These are phyloP conservation scores for Graphium sp. DNA, from an alignment of 2,329 filamentous ascomycete species.

Conservation along the genomic window DNA sequence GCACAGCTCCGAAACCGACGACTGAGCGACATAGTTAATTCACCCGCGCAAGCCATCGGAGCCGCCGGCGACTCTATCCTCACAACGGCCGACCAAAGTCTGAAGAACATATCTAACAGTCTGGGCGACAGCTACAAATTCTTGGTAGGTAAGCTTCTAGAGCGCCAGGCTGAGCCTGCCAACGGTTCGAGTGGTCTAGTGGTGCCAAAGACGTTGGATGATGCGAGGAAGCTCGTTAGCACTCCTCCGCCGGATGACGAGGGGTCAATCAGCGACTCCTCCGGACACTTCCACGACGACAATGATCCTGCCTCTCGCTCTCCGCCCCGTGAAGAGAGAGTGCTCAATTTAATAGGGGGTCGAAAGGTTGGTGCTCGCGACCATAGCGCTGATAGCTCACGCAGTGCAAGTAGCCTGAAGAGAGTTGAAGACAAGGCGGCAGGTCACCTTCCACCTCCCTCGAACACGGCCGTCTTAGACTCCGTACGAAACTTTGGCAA, in stretches of 20 bases:
- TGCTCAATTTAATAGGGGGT: slow-evolving; percentile 57
- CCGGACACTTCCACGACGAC: slow-evolving; percentile 25
- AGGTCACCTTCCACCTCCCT: slow-evolving; percentile 8
- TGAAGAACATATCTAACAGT: slow-evolving; percentile 84
- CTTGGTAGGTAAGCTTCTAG: slow-evolving; percentile 72
- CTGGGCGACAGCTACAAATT: slow-evolving; percentile 90
- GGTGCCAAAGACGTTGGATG: slow-evolving; percentile 80
- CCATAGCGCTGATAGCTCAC: slow-evolving; percentile 57
- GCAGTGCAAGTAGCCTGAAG: slow-evolving; percentile 43
- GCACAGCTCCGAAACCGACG: slow-evolving; percentile 50
- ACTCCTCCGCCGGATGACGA: slow-evolving; percentile 50
- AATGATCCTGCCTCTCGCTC: too few relatives aligned
- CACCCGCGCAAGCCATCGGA: slow-evolving; percentile 65
- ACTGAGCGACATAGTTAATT: slow-evolving; percentile 73
- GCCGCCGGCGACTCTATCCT: slow-evolving; percentile 73
- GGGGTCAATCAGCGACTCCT: slow-evolving; percentile 38
- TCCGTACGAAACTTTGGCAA: slow-evolving; percentile 69
- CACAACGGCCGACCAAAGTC: slow-evolving; percentile 74
- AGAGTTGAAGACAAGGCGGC: slow-evolving; percentile 17
- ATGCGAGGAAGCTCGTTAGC: slow-evolving; percentile 76
- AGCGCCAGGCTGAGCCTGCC: slow-evolving; percentile 34
- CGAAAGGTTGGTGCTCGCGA: slow-evolving; percentile 42
- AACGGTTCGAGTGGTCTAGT: slow-evolving; percentile 25
- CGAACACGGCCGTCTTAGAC: slow-evolving; percentile 52
- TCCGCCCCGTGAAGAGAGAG: slow-evolving; percentile 37